Evolutionary conservation across 768 basidiomycete species (phyloP), one percentile per base, ranked within the genome.

Genomic region (Solioccasus polychromus): DNA sequence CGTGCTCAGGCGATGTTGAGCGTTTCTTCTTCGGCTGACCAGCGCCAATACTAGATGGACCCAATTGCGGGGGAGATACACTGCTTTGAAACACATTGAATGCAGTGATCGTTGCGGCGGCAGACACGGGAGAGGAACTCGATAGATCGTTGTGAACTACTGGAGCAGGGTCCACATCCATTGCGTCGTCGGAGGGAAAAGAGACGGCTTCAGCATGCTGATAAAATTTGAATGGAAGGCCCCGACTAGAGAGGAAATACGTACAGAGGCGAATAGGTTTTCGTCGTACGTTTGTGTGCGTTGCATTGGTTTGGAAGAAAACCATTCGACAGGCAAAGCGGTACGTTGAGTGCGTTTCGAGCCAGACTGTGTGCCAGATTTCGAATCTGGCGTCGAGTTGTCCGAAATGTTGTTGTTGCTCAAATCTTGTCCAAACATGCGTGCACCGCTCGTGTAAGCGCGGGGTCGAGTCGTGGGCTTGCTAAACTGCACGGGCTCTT

Each of bases 371-470:
- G 69, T 70, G 22, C 46, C 60, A 2, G 53, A 45, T 10, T 39
- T 51, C 29, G 58, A 44, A 41, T 42, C 19, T 30, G 72, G 68
- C 20, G 62, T 67, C 14, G 54, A 52, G 10, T 55, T 50, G 50
- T 71, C 71, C 25, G 63, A 54, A 10, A 64, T 51, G 24, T 65
- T 52, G 47, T 61, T 65, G 59, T 89, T 91, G 67, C 83, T 85
- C 56, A 87, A 65, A 54, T 90, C 85, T 45, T 73, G 76, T 5
- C 88, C 89, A 55, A 91, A 90, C 42, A 85, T 65, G 39, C 88
- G 75, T 11, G 79, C 76, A 10, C 72, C 75, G 48, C 76, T 82
- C 0, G 85, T 87, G 45, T 78, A 80, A 20, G 85, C 82, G 42
- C 83, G 78, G 4, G 84, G 81, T 20, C 85, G 79, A 29, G 62